Percentiles rank a stretch among this genome's conserved stretches.
phyloP scores from a whole-genome alignment of 352 stramenopile genomes.

The Albugo candida region DNA sequence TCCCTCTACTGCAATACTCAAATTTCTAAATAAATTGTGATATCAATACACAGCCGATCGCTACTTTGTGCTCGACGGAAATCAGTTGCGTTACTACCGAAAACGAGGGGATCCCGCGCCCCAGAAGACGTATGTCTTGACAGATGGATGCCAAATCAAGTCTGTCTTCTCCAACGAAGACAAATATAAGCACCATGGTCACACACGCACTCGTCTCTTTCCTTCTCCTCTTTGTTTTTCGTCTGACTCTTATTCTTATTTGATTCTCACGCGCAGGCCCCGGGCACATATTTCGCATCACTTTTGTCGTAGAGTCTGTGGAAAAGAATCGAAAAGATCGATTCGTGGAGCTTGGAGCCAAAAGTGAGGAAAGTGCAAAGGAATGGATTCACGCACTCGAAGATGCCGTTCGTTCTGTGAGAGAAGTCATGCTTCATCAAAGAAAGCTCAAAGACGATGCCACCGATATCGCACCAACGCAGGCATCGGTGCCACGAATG shows the following conservation, averaged over 20 bases:
- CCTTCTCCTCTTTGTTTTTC: background rate
- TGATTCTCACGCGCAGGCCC: slow-evolving; percentile 11
- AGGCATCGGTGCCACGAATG: slow-evolving; percentile 34
- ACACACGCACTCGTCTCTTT: too few relatives aligned
- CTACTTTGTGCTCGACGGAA: slow-evolving; percentile 75
- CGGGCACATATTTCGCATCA: slow-evolving; percentile 82
- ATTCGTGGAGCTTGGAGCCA: slow-evolving; percentile 70
- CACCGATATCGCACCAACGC: slow-evolving; percentile 38
- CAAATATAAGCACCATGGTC: slow-evolving; percentile 73
- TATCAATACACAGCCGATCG: slow-evolving; percentile 31
- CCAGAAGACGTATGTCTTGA: slow-evolving; percentile 70
- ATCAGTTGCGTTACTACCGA: slow-evolving; percentile 74
- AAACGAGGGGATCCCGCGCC: slow-evolving; percentile 67
- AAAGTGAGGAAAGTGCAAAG: slow-evolving; percentile 61
- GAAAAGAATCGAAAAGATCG: slow-evolving; percentile 80
- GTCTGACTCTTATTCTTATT: background rate
- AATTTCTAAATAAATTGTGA: background rate
- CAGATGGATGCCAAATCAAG: slow-evolving; percentile 54
- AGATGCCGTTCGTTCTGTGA: slow-evolving; percentile 51
- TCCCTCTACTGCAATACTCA: background rate
- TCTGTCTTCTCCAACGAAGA: slow-evolving; percentile 75
- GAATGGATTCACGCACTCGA: slow-evolving; percentile 70
- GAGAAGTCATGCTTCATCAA: slow-evolving; percentile 51
- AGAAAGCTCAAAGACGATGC: slow-evolving; percentile 56
- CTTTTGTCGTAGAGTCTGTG: slow-evolving; percentile 43